Percentiles rank a stretch among this genome's conserved stretches.
Evolutionary conservation across 1,284 basidiomycete species (phyloP).

Genomic region (Coniferiporia weirii): DNA sequence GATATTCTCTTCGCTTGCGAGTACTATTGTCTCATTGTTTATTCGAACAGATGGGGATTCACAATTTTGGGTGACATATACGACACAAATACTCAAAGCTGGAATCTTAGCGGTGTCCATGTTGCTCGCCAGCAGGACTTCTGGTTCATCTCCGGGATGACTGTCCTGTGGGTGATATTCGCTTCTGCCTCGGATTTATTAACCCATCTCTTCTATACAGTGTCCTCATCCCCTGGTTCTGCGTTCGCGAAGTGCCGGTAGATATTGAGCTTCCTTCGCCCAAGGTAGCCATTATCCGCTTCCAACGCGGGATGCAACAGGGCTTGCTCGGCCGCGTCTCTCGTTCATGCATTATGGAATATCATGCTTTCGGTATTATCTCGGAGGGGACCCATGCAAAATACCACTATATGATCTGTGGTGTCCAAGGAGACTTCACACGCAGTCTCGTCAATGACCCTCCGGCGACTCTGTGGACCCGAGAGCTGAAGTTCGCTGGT

Average conservation of each 20-base stretch:
- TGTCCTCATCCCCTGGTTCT: slow-evolving; percentile 69
- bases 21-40: slow-evolving; percentile 28
- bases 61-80: slow-evolving; percentile 62
- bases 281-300: slow-evolving; percentile 54
- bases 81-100: slow-evolving; percentile 44
- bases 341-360: slow-evolving; percentile 52
- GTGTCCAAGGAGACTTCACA: slow-evolving; percentile 77
- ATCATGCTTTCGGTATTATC: slow-evolving; percentile 58
- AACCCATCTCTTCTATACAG: slow-evolving; percentile 31
- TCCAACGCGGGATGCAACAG: slow-evolving; percentile 61
- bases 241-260: slow-evolving; percentile 65
- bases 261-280: slow-evolving; percentile 67
- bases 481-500: slow-evolving; percentile 73
- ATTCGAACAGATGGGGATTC: slow-evolving; percentile 40
- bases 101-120: slow-evolving; percentile 49
- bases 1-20: not conserved
- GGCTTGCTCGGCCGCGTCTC: slow-evolving; percentile 54
- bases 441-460: slow-evolving; percentile 62
- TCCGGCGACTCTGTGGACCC: slow-evolving; percentile 64
- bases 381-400: slow-evolving; percentile 63
- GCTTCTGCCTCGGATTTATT: slow-evolving; percentile 5
- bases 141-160: slow-evolving; percentile 71
- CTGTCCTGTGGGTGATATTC: slow-evolving; percentile 49
- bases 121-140: slow-evolving; percentile 66
- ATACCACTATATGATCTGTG: slow-evolving; percentile 73